These are phyloP conservation scores for Nitzschia putrida DNA, from an alignment of 108 stramenopile species.

Conservation along the genomic window DNA sequence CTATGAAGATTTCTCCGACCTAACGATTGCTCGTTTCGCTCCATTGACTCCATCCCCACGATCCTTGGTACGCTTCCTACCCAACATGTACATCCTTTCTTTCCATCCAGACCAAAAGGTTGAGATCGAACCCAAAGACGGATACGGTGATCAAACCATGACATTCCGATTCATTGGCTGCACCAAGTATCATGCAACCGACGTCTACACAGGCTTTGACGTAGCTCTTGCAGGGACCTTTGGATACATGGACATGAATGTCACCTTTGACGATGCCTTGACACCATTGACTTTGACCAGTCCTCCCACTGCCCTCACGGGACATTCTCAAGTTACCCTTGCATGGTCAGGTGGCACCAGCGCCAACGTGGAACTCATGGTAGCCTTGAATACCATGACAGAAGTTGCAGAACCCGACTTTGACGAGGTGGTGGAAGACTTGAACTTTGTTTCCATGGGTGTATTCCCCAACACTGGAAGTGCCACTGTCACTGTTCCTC, in stretches of 20 bases:
- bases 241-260: constrained; percentile 1
- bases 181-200: not conserved
- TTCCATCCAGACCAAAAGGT: constrained; percentile 2
- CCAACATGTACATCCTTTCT: constrained; percentile 12
- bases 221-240: not conserved
- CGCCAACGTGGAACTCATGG: not conserved
- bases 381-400: constrained; percentile 8
- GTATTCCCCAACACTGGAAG: constrained; percentile 9
- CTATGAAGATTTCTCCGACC: not conserved
- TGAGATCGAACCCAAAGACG: constrained; percentile 1
- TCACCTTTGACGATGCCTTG: not conserved
- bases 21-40: constrained; percentile 5
- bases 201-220: not conserved
- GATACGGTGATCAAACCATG: constrained; percentile 6
- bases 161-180: constrained; percentile 8
- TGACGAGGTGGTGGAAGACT: constrained; percentile 1
- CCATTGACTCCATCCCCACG: not conserved
- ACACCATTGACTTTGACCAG: not conserved
- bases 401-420: not conserved
- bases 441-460: constrained; percentile 1
- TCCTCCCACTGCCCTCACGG: not conserved
- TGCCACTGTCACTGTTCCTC: not conserved
- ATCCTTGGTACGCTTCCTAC: not conserved
- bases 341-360: constrained; percentile 1
- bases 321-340: not conserved